A percentile compares a stretch with the other conserved stretches of the same genome.
These are phyloP conservation scores for Amborella trichopoda DNA, from an alignment of 164 flowering plant genomes.

Conservation along the genomic window DNA sequence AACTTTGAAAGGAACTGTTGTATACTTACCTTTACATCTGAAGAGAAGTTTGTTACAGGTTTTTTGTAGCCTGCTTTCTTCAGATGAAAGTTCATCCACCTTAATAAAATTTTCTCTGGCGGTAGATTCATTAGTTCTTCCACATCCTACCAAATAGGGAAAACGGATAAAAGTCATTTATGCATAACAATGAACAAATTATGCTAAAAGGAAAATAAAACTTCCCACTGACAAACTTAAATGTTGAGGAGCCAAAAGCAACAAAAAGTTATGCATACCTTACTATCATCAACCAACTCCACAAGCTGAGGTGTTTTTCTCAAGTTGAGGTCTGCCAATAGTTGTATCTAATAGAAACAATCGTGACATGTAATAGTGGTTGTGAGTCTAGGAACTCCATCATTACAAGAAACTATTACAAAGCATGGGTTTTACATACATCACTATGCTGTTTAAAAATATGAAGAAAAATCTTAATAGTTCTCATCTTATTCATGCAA, in stretches of 20 bases:
- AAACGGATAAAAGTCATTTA: not conserved
- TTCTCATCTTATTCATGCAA: too few species aligned
- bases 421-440: not conserved
- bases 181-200: not conserved
- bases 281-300: slow-evolving; percentile 76
- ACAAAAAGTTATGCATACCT: slow-evolving; percentile 26
- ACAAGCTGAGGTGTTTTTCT: slow-evolving; percentile 87
- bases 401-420: too few species aligned
- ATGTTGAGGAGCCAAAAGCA: not conserved
- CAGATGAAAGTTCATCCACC: slow-evolving; percentile 85
- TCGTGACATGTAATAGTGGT: too few species aligned
- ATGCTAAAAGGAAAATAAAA: not conserved
- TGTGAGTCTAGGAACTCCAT: too few species aligned
- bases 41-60: slow-evolving; percentile 59
- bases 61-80: slow-evolving; percentile 50
- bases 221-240: too few species aligned
- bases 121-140: slow-evolving; percentile 67
- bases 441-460: not conserved
- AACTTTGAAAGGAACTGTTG: not conserved
- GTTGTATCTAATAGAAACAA: slow-evolving; percentile 53
- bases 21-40: slow-evolving; percentile 69
- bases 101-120: slow-evolving; percentile 64
- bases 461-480: not conserved
- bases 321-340: slow-evolving; percentile 85
- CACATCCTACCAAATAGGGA: slow-evolving; percentile 47